phyloP scores from a whole-genome alignment of 129 eudicot genomes.

The Lactuca sativa region DNA sequence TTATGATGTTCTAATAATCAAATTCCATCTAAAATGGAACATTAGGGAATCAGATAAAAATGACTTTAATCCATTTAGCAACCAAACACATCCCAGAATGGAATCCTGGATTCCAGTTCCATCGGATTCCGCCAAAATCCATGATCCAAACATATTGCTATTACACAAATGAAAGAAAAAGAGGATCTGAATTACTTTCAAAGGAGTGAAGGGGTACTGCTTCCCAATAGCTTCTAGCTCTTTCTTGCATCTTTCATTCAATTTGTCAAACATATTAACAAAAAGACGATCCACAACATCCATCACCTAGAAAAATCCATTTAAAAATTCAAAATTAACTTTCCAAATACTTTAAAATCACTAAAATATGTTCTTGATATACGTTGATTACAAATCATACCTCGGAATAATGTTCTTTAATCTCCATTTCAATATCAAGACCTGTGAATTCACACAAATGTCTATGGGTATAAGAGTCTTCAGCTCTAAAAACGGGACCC shows the following conservation, averaged over 20 bases:
- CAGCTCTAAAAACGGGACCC: conserved; percentile 97
- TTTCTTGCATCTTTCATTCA: conserved; percentile 67
- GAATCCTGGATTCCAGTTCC: too few relatives aligned
- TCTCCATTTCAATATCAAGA: conserved; percentile 95
- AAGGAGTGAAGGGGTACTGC: conserved; percentile 80
- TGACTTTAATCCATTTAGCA: too few relatives aligned
- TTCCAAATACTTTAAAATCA: not conserved
- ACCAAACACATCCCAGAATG: too few relatives aligned
- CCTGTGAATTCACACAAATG: conserved; percentile 93
- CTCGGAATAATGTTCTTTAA: conserved; percentile 82
- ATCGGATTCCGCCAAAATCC: too few relatives aligned
- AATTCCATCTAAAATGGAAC: too few relatives aligned
- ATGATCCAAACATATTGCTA: not conserved
- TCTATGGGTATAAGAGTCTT: conserved; percentile 84
- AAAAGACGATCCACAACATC: conserved; percentile 81
- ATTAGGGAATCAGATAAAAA: too few relatives aligned
- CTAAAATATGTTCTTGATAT: not conserved
- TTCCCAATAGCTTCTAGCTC: conserved; percentile 71
- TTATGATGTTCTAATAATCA: too few relatives aligned
- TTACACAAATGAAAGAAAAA: not conserved
- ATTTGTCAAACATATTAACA: conserved; percentile 69
- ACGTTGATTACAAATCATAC: conserved; percentile 28
- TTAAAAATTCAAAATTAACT: not conserved
- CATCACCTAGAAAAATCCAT: conserved; percentile 70
- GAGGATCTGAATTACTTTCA: conserved; percentile 47